These are phyloP conservation scores for Diaporthe humulicola DNA, from an alignment of 2,329 filamentous ascomycete genomes.

Conservation along the genomic window DNA sequence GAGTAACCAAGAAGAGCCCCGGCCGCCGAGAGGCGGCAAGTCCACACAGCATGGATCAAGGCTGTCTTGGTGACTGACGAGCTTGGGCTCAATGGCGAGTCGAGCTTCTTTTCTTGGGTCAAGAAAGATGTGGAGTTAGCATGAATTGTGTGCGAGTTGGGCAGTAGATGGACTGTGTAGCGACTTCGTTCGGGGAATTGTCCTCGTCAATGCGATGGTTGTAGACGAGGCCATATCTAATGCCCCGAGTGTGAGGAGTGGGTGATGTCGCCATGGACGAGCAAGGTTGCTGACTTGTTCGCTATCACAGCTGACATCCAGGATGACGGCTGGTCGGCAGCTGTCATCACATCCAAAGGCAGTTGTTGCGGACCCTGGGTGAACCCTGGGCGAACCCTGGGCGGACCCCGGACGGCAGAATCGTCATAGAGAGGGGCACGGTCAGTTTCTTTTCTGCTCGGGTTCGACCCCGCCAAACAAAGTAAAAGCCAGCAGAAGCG, in stretches of 20 bases:
- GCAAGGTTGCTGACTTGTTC: slow-evolving; percentile 3
- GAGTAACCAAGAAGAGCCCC: not conserved
- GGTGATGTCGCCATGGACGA: not conserved
- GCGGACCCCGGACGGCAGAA: not conserved
- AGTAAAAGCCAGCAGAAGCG: slow-evolving; percentile 2
- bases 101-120: not conserved
- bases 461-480: slow-evolving; percentile 11
- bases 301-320: not conserved
- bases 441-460: not conserved
- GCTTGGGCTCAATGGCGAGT: not conserved
- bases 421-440: slow-evolving; percentile 20
- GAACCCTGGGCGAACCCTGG: not conserved
- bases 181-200: not conserved
- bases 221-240: not conserved
- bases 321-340: not conserved
- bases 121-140: too few species aligned
- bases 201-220: not conserved
- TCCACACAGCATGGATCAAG: not conserved
- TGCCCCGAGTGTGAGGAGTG: not conserved
- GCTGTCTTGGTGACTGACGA: not conserved
- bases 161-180: not conserved
- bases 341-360: not conserved
- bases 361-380: not conserved
- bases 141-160: not conserved
- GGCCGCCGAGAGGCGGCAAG: not conserved